phyloP scores from a whole-genome alignment of 2,329 filamentous ascomycete species.

The Colletotrichum tropicicola region DNA sequence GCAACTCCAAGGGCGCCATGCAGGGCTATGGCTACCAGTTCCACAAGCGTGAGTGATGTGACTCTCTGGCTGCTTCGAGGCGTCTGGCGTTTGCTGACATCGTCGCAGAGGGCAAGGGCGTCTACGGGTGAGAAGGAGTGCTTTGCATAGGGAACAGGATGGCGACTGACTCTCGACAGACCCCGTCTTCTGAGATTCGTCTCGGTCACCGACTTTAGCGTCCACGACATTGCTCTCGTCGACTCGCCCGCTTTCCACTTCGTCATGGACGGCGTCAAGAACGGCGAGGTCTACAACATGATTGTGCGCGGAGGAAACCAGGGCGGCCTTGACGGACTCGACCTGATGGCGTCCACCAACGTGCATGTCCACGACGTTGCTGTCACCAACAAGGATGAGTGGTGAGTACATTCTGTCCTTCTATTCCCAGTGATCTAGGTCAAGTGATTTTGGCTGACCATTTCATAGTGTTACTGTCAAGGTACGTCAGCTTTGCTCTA shows the following conservation, averaged over 20 bases:
- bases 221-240: slow-evolving; percentile 57
- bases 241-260: slow-evolving; percentile 60
- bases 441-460: not conserved
- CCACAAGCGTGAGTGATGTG: slow-evolving; percentile 44
- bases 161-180: slow-evolving; percentile 29
- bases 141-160: not conserved
- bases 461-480: slow-evolving; percentile 14
- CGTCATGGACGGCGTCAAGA: slow-evolving; percentile 53
- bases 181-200: slow-evolving; percentile 54
- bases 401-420: slow-evolving; percentile 55
- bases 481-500: not conserved
- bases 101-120: slow-evolving; percentile 8
- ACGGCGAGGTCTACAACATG: slow-evolving; percentile 63
- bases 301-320: slow-evolving; percentile 59
- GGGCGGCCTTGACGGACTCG: slow-evolving; percentile 64
- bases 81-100: not conserved
- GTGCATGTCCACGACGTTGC: slow-evolving; percentile 68
- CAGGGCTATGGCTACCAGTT: slow-evolving; percentile 57
- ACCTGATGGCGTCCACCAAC: slow-evolving; percentile 59
- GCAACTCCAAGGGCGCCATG: slow-evolving; percentile 51
- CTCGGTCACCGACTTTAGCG: slow-evolving; percentile 53
- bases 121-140: slow-evolving; percentile 5
- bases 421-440: not conserved
- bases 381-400: slow-evolving; percentile 71
- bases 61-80: not conserved